phyloP scores from a whole-genome alignment of 1,284 basidiomycete genomes.

The Trichosporon ovoides region DNA sequence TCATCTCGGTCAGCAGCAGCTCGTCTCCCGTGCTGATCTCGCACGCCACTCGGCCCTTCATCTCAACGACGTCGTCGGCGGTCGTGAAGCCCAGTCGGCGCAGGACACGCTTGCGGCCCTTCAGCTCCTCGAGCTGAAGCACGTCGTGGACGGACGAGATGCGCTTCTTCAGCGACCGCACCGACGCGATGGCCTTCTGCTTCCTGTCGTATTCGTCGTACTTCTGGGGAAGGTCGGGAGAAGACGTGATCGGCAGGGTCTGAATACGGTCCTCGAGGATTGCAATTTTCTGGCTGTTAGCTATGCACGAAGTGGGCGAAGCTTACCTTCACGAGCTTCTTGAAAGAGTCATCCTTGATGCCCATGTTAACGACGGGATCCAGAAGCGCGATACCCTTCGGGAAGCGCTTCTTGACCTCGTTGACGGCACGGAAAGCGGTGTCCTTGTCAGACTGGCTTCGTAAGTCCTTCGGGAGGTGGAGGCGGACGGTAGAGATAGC shows the following conservation, averaged over 20 bases:
- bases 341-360: constrained; percentile 91
- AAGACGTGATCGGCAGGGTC: constrained; percentile 67
- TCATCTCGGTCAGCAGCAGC: constrained; percentile 88
- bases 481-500: constrained; percentile 82
- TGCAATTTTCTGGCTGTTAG: constrained; percentile 65
- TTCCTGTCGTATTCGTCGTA: constrained; percentile 78
- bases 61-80: constrained; percentile 85
- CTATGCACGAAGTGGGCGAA: too few species aligned
- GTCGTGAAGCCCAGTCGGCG: constrained; percentile 87
- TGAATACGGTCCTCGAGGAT: constrained; percentile 77
- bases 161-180: constrained; percentile 72
- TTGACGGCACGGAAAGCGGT: constrained; percentile 82
- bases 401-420: constrained; percentile 85
- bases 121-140: constrained; percentile 93
- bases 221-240: constrained; percentile 66
- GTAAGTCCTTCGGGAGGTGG: constrained; percentile 83
- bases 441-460: constrained; percentile 67
- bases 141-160: constrained; percentile 88
- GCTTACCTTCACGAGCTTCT: constrained; percentile 62
- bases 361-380: constrained; percentile 96
- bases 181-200: constrained; percentile 62
- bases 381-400: constrained; percentile 76
- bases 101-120: constrained; percentile 88
- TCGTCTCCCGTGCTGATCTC: constrained; percentile 98
- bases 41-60: constrained; percentile 97